phyloP scores from a whole-genome alignment of 2,329 filamentous ascomycete genomes.

The Penicillium fuscoglaucum region DNA sequence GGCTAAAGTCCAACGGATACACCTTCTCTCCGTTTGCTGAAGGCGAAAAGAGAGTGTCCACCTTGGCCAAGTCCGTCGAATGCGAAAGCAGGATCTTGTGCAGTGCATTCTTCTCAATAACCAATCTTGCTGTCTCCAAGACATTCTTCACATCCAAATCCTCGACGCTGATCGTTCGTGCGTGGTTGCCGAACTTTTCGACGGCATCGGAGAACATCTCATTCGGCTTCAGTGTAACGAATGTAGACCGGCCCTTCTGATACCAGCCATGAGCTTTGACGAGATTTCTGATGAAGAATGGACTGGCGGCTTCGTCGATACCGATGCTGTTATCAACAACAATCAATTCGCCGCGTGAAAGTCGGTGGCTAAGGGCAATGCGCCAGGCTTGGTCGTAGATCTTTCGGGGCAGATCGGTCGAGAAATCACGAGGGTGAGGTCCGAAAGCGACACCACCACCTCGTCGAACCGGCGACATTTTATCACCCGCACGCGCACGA shows the following conservation, averaged over 20 bases:
- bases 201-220: slow-evolving; percentile 67
- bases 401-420: slow-evolving; percentile 78
- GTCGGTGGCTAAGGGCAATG: slow-evolving; percentile 89
- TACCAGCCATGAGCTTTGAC: slow-evolving; percentile 72
- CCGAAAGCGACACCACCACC: slow-evolving; percentile 89
- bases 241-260: slow-evolving; percentile 68
- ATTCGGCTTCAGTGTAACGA: slow-evolving; percentile 66
- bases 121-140: slow-evolving; percentile 76
- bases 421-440: slow-evolving; percentile 90
- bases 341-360: slow-evolving; percentile 80
- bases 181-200: slow-evolving; percentile 63
- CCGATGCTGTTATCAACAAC: slow-evolving; percentile 78
- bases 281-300: slow-evolving; percentile 66
- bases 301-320: slow-evolving; percentile 54
- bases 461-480: slow-evolving; percentile 75
- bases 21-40: slow-evolving; percentile 4
- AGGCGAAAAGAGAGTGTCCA: slow-evolving; percentile 9
- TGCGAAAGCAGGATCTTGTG: slow-evolving; percentile 72
- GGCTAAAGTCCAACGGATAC: slow-evolving; percentile 1
- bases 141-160: slow-evolving; percentile 96
- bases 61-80: slow-evolving; percentile 42
- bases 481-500: slow-evolving; percentile 73
- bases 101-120: slow-evolving; percentile 82
- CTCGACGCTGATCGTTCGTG: slow-evolving; percentile 66
- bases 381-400: slow-evolving; percentile 95